Percentiles rank a stretch among this genome's conserved stretches.
Evolutionary conservation across 768 basidiomycete species (phyloP).

Genomic region (Lactarius sp.): DNA sequence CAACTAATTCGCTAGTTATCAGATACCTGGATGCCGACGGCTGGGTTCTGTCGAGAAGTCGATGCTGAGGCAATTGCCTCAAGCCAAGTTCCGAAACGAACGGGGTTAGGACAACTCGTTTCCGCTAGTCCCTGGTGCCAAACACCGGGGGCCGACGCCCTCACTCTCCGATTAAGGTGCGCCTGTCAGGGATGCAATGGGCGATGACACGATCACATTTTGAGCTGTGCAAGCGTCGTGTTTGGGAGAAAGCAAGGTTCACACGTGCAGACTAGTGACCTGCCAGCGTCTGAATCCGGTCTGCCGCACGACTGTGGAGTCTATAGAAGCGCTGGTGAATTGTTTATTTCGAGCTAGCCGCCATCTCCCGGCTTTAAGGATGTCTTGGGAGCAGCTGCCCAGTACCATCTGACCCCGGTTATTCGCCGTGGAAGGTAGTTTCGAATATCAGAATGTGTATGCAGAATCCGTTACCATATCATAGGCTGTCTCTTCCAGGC

Average conservation of each 20-base stretch:
- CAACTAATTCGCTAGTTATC: conserved; percentile 3
- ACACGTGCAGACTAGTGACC: conserved; percentile 13
- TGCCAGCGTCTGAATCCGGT: background rate
- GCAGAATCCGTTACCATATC: background rate
- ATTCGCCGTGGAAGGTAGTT: conserved; percentile 6
- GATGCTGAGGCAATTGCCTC: conserved; percentile 6
- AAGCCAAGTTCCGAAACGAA: conserved; percentile 17
- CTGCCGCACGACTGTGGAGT: conserved; percentile 11
- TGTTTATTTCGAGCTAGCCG: conserved; percentile 12
- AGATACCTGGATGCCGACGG: background rate
- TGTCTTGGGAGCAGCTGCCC: background rate
- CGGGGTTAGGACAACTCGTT: conserved; percentile 18
- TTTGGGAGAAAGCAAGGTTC: conserved; percentile 10
- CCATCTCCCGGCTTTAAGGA: background rate
- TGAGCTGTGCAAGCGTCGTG: conserved; percentile 1
- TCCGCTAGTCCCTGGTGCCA: conserved; percentile 17
- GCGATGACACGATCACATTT: background rate
- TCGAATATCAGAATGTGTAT: conserved; percentile 15
- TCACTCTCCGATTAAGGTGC: background rate
- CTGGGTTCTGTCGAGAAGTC: conserved; percentile 11
- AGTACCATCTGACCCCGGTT: conserved; percentile 9
- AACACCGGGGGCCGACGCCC: background rate
- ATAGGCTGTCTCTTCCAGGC: background rate
- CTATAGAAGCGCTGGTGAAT: conserved; percentile 1
- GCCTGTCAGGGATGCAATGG: background rate